Evolutionary conservation across 2,329 filamentous ascomycete species (phyloP).

Genomic region (Cladobotryum protrusum): DNA sequence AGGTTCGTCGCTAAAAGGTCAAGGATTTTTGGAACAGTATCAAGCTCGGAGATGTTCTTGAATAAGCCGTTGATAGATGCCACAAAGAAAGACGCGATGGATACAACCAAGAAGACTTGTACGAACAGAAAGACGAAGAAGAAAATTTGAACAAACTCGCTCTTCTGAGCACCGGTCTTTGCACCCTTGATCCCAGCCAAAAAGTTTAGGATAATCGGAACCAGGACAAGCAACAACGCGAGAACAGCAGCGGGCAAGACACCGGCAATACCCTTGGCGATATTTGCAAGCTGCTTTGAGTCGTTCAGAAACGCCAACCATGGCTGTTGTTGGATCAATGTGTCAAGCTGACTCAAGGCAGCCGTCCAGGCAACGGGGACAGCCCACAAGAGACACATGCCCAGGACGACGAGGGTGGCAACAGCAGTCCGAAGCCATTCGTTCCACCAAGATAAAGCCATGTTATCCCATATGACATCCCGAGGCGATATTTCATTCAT

Average conservation of each 20-base stretch:
- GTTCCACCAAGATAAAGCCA: constrained; percentile 94
- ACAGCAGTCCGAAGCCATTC: constrained; percentile 66
- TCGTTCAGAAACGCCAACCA: constrained; percentile 66
- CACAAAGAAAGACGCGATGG: constrained; percentile 67
- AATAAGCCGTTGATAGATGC: constrained; percentile 60
- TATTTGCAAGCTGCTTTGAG: constrained; percentile 52
- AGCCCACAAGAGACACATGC: constrained; percentile 82
- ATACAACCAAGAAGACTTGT: constrained; percentile 89
- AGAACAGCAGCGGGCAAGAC: constrained; percentile 75
- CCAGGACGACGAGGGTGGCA: constrained; percentile 59
- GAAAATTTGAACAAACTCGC: constrained; percentile 81
- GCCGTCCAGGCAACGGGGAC: constrained; percentile 87
- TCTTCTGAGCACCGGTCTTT: constrained; percentile 72
- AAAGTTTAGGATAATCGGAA: constrained; percentile 72
- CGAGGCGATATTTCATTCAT: constrained; percentile 89
- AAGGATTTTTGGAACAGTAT: constrained; percentile 61
- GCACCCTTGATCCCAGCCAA: constrained; percentile 69
- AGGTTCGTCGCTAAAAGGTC: constrained; percentile 69
- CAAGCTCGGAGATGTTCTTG: constrained; percentile 36
- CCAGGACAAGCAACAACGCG: constrained; percentile 68
- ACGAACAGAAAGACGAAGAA: constrained; percentile 95
- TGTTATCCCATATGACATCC: constrained; percentile 95
- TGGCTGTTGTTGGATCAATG: constrained; percentile 55
- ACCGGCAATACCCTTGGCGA: constrained; percentile 67
- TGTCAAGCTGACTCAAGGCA: constrained; percentile 68